These are phyloP conservation scores for Vicia villosa DNA, from an alignment of 306 rosid species.

Conservation along the genomic window DNA sequence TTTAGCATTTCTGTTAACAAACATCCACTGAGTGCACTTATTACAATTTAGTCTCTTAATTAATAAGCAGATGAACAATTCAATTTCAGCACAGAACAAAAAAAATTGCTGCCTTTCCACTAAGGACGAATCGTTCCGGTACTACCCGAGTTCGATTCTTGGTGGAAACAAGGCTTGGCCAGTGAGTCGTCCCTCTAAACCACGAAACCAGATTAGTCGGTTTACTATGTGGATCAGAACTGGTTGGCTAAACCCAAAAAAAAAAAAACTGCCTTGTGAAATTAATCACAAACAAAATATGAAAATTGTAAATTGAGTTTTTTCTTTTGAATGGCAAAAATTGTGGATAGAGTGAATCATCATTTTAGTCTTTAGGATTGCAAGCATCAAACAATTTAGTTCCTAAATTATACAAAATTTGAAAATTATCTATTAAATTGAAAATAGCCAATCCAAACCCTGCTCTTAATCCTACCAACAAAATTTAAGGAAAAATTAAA, in stretches of 20 bases:
- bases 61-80: neutral
- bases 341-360: neutral
- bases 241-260: too few relatives aligned
- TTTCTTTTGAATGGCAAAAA: too few relatives aligned
- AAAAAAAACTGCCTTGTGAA: neutral
- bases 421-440: neutral
- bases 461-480: neutral
- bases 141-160: too few relatives aligned
- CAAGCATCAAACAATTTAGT: neutral
- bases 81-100: neutral
- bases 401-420: neutral
- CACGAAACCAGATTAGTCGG: too few relatives aligned
- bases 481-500: neutral
- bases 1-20: neutral
- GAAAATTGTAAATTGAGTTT: neutral
- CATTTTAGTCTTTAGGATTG: neutral
- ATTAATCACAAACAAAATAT: neutral
- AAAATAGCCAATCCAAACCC: neutral
- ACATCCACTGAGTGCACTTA: neutral
- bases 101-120: neutral
- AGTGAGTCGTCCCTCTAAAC: too few relatives aligned
- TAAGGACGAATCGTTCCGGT: too few relatives aligned
- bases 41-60: neutral
- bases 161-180: too few relatives aligned
- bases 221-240: too few relatives aligned